Evolutionary conservation across 768 basidiomycete genomes (phyloP).

Genomic region (Leccinum subgranulosum): DNA sequence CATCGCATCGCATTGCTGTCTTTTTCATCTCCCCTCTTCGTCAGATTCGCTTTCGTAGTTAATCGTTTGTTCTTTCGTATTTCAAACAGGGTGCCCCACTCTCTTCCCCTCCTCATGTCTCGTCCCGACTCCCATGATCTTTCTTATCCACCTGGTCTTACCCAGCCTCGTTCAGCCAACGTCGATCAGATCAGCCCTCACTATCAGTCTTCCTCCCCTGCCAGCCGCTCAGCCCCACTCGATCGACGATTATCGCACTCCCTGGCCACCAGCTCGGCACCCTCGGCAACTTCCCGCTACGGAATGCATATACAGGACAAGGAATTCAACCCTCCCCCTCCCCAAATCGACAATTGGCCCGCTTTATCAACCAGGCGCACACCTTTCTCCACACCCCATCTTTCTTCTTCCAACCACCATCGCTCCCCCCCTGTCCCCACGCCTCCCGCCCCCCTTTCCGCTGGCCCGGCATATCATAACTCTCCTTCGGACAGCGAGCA

Average conservation of each 20-base stretch:
- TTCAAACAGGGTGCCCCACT: conserved; percentile 18
- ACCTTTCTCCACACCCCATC: conserved; percentile 20
- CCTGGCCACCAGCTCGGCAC: conserved; percentile 16
- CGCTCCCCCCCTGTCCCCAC: conserved; percentile 33
- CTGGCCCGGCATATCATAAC: conserved; percentile 16
- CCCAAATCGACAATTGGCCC: conserved; percentile 30
- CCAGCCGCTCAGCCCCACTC: conserved; percentile 7
- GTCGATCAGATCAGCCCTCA: conserved; percentile 23
- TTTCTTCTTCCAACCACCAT: conserved; percentile 47
- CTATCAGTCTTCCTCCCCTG: conserved; percentile 13
- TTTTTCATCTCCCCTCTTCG: conserved; percentile 14
- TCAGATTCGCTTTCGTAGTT: conserved; percentile 30
- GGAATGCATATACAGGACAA: conserved; percentile 36
- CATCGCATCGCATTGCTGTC: conserved; percentile 36
- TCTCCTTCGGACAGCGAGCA: conserved; percentile 23
- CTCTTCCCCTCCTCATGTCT: conserved; percentile 36
- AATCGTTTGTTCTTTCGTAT: conserved; percentile 25
- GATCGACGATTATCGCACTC: conserved; percentile 24
- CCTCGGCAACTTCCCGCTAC: conserved; percentile 33
- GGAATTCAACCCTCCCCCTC: conserved; percentile 31
- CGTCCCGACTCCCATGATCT: conserved; percentile 41
- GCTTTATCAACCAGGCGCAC: conserved; percentile 34
- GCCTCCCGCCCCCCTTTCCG: conserved; percentile 22
- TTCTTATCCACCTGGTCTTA: conserved; percentile 34
- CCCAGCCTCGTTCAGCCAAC: conserved; percentile 25